These are phyloP conservation scores for Pythium aristosporum DNA, from an alignment of 352 stramenopile species.

Conservation along the genomic window DNA sequence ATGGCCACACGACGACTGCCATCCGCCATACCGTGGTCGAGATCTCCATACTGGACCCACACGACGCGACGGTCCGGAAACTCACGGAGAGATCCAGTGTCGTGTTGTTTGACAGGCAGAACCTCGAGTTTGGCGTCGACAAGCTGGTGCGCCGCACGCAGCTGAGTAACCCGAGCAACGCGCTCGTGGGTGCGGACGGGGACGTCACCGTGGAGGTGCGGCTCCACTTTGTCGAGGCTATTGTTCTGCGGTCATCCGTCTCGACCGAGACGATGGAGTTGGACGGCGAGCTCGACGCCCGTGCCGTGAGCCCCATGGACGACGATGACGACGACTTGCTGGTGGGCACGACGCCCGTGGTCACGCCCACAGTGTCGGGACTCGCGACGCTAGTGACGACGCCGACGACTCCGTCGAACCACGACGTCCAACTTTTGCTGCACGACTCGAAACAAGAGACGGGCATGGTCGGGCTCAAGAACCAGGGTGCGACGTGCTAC, in stretches of 20 bases:
- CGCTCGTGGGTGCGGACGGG: conserved; percentile 45
- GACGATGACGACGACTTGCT: conserved; percentile 15
- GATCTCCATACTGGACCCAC: conserved; percentile 46
- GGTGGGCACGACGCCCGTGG: conserved; percentile 21
- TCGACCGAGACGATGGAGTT: conserved; percentile 11
- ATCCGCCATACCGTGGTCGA: conserved; percentile 31
- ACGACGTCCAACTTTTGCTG: conserved; percentile 29
- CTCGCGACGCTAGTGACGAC: background rate
- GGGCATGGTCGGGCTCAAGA: conserved; percentile 87
- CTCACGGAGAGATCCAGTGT: conserved; percentile 40
- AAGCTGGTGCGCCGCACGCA: conserved; percentile 47
- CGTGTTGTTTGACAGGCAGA: conserved; percentile 52
- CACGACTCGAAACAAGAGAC: conserved; percentile 85
- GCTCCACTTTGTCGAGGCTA: conserved; percentile 32
- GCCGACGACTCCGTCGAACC: conserved; percentile 7
- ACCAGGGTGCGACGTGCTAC: conserved; percentile 92
- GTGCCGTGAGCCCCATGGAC: conserved; percentile 25
- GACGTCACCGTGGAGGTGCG: conserved; percentile 50
- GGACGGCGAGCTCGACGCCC: conserved; percentile 17
- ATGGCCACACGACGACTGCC: background rate
- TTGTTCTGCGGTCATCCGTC: background rate
- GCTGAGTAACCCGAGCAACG: conserved; percentile 46
- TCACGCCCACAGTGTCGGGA: conserved; percentile 21
- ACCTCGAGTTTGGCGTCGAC: conserved; percentile 53
- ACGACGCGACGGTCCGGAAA: conserved; percentile 22